Conservation (phyloP, 2,329 filamentous ascomycete species). For the Penicillium sp. region DNA sequence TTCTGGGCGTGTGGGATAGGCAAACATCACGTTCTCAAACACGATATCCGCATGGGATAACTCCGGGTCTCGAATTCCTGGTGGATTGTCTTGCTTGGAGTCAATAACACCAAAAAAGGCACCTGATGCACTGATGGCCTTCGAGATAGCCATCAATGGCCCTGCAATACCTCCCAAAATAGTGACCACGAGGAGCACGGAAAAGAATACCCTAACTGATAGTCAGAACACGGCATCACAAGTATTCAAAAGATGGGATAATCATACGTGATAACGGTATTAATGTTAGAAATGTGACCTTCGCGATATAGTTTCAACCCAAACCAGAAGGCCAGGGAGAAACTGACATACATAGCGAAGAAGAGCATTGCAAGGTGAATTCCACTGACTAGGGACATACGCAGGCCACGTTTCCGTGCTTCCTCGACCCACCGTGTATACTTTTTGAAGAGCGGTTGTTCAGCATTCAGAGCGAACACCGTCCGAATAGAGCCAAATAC, state of each 20-base stretch:
- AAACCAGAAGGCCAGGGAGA: slow-evolving; percentile 41
- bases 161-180: slow-evolving; percentile 31
- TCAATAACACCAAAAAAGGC: slow-evolving; percentile 39
- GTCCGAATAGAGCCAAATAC: slow-evolving; percentile 46
- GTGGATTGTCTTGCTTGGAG: slow-evolving; percentile 9
- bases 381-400: slow-evolving; percentile 30
- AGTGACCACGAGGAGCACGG: slow-evolving; percentile 30
- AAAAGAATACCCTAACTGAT: slow-evolving; percentile 36
- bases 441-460: slow-evolving; percentile 37
- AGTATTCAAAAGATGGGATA: no score
- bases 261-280: slow-evolving; percentile 39
- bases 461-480: slow-evolving; percentile 47
- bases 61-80: slow-evolving; percentile 33
- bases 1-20: background rate
- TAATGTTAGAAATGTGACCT: slow-evolving; percentile 36
- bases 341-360: slow-evolving; percentile 41
- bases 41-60: slow-evolving; percentile 1
- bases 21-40: background rate
- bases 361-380: slow-evolving; percentile 36
- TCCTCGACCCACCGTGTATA: slow-evolving; percentile 42
- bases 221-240: background rate
- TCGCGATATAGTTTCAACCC: slow-evolving; percentile 37
- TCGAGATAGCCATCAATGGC: slow-evolving; percentile 39
- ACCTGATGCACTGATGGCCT: slow-evolving; percentile 34
- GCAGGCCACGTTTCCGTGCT: slow-evolving; percentile 34